Evolutionary conservation across 441 rosid species (phyloP).

Genomic region (Erodium trifolium): DNA sequence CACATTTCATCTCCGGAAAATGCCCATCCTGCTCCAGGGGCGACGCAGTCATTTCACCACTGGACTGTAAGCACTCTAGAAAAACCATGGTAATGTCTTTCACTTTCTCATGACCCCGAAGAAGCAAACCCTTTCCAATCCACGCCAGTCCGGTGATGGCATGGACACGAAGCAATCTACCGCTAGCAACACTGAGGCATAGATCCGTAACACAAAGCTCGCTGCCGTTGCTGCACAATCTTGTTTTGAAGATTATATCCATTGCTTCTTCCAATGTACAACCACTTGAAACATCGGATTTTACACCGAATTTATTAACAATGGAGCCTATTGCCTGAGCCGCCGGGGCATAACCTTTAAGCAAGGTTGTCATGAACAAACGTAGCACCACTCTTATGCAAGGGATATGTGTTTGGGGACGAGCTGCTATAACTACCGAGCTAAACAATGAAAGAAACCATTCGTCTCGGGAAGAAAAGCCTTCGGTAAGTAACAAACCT

Average conservation of each 20-base stretch:
- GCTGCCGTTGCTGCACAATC: slow-evolving; percentile 20
- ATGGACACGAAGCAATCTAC: slow-evolving; percentile 37
- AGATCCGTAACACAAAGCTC: too few relatives aligned
- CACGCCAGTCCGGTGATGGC: slow-evolving; percentile 74
- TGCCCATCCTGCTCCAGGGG: slow-evolving; percentile 23
- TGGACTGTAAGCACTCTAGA: slow-evolving; percentile 47
- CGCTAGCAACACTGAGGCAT: slow-evolving; percentile 23
- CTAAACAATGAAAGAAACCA: slow-evolving; percentile 67
- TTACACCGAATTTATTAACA: slow-evolving; percentile 54
- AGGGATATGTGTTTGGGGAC: slow-evolving; percentile 48
- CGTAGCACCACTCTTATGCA: slow-evolving; percentile 40
- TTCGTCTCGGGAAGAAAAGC: slow-evolving; percentile 43
- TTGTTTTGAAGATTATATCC: slow-evolving; percentile 42
- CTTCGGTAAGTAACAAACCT: slow-evolving; percentile 10
- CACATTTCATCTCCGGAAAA: slow-evolving; percentile 44
- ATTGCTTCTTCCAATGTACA: slow-evolving; percentile 62
- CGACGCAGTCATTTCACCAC: slow-evolving; percentile 14
- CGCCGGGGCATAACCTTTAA: slow-evolving; percentile 53
- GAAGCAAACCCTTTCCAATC: slow-evolving; percentile 87
- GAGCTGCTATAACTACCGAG: slow-evolving; percentile 63
- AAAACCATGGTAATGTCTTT: slow-evolving; percentile 50
- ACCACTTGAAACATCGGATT: slow-evolving; percentile 24
- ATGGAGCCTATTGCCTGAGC: slow-evolving; percentile 85
- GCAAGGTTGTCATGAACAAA: slow-evolving; percentile 37
- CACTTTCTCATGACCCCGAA: slow-evolving; percentile 77